Base-by-base conservation (phyloP, 768 basidiomycete species). In the Gautieria morchelliformis region DNA sequence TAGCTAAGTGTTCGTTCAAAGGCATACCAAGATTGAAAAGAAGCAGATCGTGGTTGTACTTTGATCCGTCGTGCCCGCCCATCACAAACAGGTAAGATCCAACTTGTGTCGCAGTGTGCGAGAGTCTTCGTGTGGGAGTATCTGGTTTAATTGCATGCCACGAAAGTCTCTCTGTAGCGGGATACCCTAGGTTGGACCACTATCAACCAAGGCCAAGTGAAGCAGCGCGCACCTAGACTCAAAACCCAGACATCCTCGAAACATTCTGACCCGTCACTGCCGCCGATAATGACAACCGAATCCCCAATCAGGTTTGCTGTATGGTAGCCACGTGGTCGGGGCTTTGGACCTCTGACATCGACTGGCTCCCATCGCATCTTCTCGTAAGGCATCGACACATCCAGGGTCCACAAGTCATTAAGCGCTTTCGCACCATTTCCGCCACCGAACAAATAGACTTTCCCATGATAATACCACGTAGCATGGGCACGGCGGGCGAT, bases 371-470 rank as follows among this genome's bases (percentile, higher is more conserved):
- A 88, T 32, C 71, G 72, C 69, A 85, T 70, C 44, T 68, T 67
- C 5, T 74, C 71, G 4, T 69, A 56, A 27, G 66, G 59, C 63
- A 60, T 73, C 66, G 72, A 76, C 0, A 87, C 80, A 58, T 95
- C 90, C 22, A 95, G 72, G 15, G 85, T 82, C 92, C 93, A 95
- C 19, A 94, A 72, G 68, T 96, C 93, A 63, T 90, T 89, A 56
- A 96, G 75, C 0, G 94, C 93, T n/a, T 80, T 80, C 72, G 86
- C 75, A 0, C 94, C 94, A 58, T 92, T 94, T 2, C 94, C 93
- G n/a, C 94, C 93, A 8, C 93, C 94, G 64, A 95, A 96, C 4
- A 96, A 71, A 74, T 88, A 90, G 0, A 97, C 78, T 65, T 80
- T 85, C 58, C 78, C 76, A 30, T 74, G 72, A 64, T 91, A 84